Evolutionary conservation across 257 asterid genomes (phyloP).

Genomic region (Knoxia roxburghii): DNA sequence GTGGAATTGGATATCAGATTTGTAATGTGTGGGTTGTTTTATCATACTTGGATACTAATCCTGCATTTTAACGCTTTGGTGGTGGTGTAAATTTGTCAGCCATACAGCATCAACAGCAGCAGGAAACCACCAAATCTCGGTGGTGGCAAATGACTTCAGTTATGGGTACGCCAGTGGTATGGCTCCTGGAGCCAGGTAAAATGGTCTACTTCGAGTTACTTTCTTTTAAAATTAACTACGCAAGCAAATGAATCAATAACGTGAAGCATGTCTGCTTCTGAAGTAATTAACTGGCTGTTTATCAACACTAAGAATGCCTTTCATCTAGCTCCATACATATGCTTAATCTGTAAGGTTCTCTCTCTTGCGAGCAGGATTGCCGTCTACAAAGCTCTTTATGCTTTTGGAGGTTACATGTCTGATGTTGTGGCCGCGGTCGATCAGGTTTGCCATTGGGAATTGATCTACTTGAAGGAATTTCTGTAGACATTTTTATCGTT

Average conservation of each 20-base stretch:
- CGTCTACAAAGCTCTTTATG: slow-evolving; percentile 54
- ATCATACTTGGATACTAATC: neutral
- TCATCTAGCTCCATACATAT: neutral
- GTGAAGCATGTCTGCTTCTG: neutral
- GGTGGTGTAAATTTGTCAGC: slow-evolving; percentile 34
- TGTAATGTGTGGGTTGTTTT: neutral
- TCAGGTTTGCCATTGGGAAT: slow-evolving; percentile 33
- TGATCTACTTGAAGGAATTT: neutral
- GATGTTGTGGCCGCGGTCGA: slow-evolving; percentile 78
- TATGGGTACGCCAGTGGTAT: slow-evolving; percentile 71
- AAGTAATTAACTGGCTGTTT: neutral
- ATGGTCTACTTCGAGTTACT: neutral
- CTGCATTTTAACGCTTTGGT: slow-evolving; percentile 10
- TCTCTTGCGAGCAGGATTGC: slow-evolving; percentile 42
- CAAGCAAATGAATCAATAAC: no score
- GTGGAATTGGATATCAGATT: neutral
- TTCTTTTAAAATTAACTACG: no score
- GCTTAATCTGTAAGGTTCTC: neutral
- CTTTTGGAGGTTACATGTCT: slow-evolving; percentile 65
- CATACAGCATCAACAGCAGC: slow-evolving; percentile 79
- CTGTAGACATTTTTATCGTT: neutral
- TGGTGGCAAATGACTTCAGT: slow-evolving; percentile 42
- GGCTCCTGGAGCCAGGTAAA: slow-evolving; percentile 80
- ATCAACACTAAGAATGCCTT: slow-evolving; percentile 1
- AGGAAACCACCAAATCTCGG: slow-evolving; percentile 49